Conservation (phyloP, 345 rosid species). For the Citrus unshiu region DNA sequence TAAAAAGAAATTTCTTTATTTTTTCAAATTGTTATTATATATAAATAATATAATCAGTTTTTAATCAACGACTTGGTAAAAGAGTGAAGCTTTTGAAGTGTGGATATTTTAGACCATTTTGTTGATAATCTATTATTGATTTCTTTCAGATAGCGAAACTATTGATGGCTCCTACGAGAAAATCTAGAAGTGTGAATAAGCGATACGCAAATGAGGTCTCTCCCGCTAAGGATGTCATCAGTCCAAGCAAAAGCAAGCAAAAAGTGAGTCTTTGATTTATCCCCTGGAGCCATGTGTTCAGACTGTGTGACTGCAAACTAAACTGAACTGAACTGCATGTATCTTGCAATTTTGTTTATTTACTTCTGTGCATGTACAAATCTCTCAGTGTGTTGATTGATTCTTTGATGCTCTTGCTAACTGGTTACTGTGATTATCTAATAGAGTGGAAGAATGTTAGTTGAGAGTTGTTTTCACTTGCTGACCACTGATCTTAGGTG, state of each 20-base stretch:
- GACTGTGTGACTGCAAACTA: background rate
- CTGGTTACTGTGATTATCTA: background rate
- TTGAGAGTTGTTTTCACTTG: background rate
- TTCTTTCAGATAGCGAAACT: constrained; percentile 24
- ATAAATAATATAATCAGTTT: background rate
- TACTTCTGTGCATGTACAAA: background rate
- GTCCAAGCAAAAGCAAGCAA: constrained; percentile 50
- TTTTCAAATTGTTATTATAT: background rate
- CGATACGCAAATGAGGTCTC: constrained; percentile 65
- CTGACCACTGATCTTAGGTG: background rate
- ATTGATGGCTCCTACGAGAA: constrained; percentile 74
- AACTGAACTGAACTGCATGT: background rate
- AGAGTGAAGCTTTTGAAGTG: background rate
- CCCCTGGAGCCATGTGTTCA: background rate
- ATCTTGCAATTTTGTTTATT: background rate
- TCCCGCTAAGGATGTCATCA: constrained; percentile 55
- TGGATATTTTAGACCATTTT: background rate
- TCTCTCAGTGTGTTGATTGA: background rate
- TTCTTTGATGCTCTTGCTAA: background rate
- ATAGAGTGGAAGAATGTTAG: background rate
- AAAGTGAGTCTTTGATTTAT: constrained; percentile 47
- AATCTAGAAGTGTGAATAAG: constrained; percentile 73
- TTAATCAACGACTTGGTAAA: background rate
- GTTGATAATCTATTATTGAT: background rate
- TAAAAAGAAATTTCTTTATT: background rate